Conservation (phyloP, 2,329 filamentous ascomycete species). For the Leptographium galeiforme region DNA sequence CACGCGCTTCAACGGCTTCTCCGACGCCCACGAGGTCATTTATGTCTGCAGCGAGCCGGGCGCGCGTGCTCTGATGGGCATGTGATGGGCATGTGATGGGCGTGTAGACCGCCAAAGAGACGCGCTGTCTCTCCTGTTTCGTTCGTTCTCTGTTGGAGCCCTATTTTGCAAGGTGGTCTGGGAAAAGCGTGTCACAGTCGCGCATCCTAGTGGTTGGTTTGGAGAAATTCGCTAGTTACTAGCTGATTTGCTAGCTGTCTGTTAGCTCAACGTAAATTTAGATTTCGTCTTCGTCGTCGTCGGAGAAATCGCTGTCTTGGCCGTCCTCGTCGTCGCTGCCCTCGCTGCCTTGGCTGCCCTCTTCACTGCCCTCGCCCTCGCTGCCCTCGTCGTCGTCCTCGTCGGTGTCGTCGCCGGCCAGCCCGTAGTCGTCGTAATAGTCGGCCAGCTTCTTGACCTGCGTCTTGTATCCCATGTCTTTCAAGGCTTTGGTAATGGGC, state of each 20-base stretch:
- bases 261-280: no score
- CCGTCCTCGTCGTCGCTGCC: conserved; percentile 15
- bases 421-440: conserved; percentile 83
- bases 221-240: no score
- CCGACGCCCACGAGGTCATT: conserved; percentile 79
- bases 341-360: conserved; percentile 34
- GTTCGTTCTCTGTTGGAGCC: not conserved
- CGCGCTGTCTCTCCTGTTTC: not conserved
- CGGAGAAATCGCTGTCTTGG: not conserved
- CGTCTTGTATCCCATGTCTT: conserved; percentile 63
- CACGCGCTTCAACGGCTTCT: conserved; percentile 95
- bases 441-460: conserved; percentile 59
- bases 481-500: conserved; percentile 64
- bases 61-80: conserved; percentile 54
- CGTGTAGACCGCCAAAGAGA: no score
- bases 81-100: no score
- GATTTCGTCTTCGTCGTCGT: no score
- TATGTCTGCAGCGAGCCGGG: conserved; percentile 92
- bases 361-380: conserved; percentile 43
- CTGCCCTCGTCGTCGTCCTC: conserved; percentile 48
- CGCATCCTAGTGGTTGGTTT: no score
- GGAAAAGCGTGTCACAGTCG: no score
- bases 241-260: no score
- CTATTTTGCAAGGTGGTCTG: no score
- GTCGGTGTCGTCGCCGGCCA: conserved; percentile 49